Percentiles rank a stretch among this genome's conserved stretches.
phyloP scores from a whole-genome alignment of 1,284 basidiomycete genomes.

The Cryptococcus sp. region DNA sequence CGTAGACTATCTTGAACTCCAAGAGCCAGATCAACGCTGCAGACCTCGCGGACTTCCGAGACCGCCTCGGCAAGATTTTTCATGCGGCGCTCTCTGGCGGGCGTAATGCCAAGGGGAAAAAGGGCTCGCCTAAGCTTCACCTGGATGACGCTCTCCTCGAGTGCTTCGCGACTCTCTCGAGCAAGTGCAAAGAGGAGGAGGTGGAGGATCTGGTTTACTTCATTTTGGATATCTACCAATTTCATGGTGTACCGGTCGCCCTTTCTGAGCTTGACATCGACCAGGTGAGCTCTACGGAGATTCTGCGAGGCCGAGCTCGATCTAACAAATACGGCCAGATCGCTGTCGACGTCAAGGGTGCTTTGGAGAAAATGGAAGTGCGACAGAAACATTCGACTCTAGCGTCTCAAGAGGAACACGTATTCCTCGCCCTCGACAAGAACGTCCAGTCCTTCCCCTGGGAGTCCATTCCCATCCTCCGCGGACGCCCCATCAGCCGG shows the following conservation, averaged over 20 bases:
- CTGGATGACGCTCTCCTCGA: constrained; percentile 70
- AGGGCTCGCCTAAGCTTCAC: constrained; percentile 54
- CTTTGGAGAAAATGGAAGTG: constrained; percentile 65
- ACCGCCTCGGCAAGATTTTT: constrained; percentile 70
- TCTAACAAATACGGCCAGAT: constrained; percentile 24
- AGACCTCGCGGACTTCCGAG: constrained; percentile 58
- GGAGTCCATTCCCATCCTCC: constrained; percentile 88
- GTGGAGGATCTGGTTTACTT: constrained; percentile 94
- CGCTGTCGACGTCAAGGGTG: constrained; percentile 49
- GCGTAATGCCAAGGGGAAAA: constrained; percentile 42
- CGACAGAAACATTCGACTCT: constrained; percentile 16
- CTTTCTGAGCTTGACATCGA: constrained; percentile 90
- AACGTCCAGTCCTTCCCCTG: constrained; percentile 86
- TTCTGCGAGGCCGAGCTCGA: not conserved
- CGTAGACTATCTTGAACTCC: constrained; percentile 67
- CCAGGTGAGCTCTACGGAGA: constrained; percentile 56
- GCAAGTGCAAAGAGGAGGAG: constrained; percentile 84
- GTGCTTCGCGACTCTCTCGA: constrained; percentile 77
- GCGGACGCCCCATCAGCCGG: constrained; percentile 80
- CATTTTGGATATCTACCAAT: constrained; percentile 87
- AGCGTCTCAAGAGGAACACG: constrained; percentile 55
- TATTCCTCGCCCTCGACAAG: constrained; percentile 88
- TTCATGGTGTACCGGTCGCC: constrained; percentile 83
- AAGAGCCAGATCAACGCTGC: constrained; percentile 54
- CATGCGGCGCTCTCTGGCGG: constrained; percentile 60